Conservation (phyloP, 805 yeast genomes). For the Lachancea meyersii region DNA sequence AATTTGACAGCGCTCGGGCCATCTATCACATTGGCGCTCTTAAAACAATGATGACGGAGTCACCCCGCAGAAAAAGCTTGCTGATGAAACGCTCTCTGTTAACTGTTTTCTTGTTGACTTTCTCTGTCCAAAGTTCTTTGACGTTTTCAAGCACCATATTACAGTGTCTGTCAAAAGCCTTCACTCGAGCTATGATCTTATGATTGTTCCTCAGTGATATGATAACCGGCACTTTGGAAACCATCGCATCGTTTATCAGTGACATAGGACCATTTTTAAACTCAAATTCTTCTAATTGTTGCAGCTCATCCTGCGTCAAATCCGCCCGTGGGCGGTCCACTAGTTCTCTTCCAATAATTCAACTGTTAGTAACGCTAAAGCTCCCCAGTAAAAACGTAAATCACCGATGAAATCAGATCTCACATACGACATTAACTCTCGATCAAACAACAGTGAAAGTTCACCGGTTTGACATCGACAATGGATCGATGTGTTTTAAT, state of each 20-base stretch:
- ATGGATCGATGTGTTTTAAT: not conserved
- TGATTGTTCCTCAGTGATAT: constrained; percentile 91
- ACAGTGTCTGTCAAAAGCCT: constrained; percentile 94
- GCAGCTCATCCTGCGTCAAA: constrained; percentile 70
- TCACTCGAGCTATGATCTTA: constrained; percentile 80
- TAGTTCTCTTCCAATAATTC: constrained; percentile 1
- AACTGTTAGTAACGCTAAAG: constrained; percentile 3
- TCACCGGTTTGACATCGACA: not conserved
- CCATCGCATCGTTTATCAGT: constrained; percentile 75
- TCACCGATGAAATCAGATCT: not conserved
- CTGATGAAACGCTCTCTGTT: constrained; percentile 74
- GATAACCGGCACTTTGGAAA: constrained; percentile 67
- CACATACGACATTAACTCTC: constrained; percentile 6
- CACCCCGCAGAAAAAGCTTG: constrained; percentile 91
- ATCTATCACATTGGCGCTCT: constrained; percentile 36
- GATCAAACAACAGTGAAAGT: not conserved
- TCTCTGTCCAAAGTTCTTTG: constrained; percentile 73
- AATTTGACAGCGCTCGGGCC: not conserved
- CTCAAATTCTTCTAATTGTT: constrained; percentile 81
- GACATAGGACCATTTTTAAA: constrained; percentile 88
- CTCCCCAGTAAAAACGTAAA: not conserved
- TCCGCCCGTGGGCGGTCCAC: constrained; percentile 69
- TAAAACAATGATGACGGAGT: constrained; percentile 80
- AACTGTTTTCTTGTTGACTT: constrained; percentile 53
- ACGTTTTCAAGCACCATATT: constrained; percentile 90